Evolutionary conservation across 2,329 filamentous ascomycete genomes (phyloP).

Genomic region (Cladosporium sp.): DNA sequence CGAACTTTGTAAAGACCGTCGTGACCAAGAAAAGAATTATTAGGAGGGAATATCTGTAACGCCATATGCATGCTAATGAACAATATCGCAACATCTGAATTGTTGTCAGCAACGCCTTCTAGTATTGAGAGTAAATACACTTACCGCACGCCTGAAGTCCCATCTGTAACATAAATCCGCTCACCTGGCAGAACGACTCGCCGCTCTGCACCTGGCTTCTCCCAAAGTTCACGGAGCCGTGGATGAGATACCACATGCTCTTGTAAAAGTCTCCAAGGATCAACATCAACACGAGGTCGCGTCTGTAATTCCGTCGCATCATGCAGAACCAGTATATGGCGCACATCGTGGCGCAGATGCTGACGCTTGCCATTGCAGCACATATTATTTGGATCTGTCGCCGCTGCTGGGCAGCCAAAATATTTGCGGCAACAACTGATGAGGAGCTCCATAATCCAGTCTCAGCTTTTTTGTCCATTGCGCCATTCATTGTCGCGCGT

Average conservation of each 20-base stretch:
- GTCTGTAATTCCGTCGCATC: slow-evolving; percentile 70
- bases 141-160: slow-evolving; percentile 26
- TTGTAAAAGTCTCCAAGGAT: slow-evolving; percentile 70
- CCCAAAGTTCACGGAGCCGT: slow-evolving; percentile 56
- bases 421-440: slow-evolving; percentile 15
- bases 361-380: slow-evolving; percentile 42
- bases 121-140: background rate
- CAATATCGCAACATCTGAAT: slow-evolving; percentile 63
- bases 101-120: background rate
- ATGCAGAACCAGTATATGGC: slow-evolving; percentile 68
- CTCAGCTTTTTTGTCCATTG: background rate
- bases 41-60: slow-evolving; percentile 64
- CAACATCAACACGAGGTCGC: slow-evolving; percentile 70
- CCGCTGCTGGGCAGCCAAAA: slow-evolving; percentile 15
- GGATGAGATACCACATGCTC: slow-evolving; percentile 63
- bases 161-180: slow-evolving; percentile 27
- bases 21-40: slow-evolving; percentile 39
- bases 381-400: slow-evolving; percentile 31
- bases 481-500: background rate
- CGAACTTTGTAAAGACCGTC: slow-evolving; percentile 68
- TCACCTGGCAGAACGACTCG: slow-evolving; percentile 25
- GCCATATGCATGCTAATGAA: slow-evolving; percentile 71
- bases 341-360: slow-evolving; percentile 52
- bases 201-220: slow-evolving; percentile 35
- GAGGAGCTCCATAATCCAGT: slow-evolving; percentile 2